A percentile compares a stretch with the other conserved stretches of the same genome.
These are phyloP conservation scores for Botrytis hyacinthi DNA, from an alignment of 2,329 filamentous ascomycete genomes.

Conservation along the genomic window DNA sequence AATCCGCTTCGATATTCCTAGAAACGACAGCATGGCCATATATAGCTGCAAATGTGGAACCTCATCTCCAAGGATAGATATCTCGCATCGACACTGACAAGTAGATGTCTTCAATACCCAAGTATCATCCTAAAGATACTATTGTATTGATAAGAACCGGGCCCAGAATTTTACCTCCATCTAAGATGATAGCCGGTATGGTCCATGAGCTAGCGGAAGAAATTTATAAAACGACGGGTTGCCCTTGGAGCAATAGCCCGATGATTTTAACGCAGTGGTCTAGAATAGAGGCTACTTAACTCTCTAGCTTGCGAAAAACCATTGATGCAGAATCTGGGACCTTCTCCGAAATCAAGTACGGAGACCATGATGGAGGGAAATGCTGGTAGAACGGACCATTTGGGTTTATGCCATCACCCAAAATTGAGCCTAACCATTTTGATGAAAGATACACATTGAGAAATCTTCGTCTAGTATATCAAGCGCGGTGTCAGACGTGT, in stretches of 20 bases:
- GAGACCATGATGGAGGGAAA: neutral
- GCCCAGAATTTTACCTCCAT: neutral
- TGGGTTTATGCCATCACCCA: neutral
- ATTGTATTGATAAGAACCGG: slow-evolving; percentile 31
- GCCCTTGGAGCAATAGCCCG: neutral
- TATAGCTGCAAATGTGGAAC: slow-evolving; percentile 32
- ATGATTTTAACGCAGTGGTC: fast-evolving
- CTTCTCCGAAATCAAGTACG: neutral
- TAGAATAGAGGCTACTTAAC: neutral
- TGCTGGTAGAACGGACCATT: too few relatives aligned
- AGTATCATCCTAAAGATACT: slow-evolving; percentile 39
- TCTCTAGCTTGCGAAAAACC: neutral
- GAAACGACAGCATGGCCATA: slow-evolving; percentile 23
- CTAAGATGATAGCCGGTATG: neutral
- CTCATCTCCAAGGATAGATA: slow-evolving; percentile 35
- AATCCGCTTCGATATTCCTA: slow-evolving; percentile 25
- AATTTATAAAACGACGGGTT: neutral
- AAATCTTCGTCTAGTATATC: neutral
- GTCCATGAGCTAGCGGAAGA: neutral
- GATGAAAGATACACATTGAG: neutral
- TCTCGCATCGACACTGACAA: slow-evolving; percentile 34
- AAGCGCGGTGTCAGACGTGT: neutral
- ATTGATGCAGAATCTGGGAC: neutral
- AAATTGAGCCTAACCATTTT: neutral
- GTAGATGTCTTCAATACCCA: slow-evolving; percentile 29